Percentiles rank a stretch among this genome's conserved stretches.
phyloP scores from a whole-genome alignment of 2,329 filamentous ascomycete genomes.

The Penicillium sp. region DNA sequence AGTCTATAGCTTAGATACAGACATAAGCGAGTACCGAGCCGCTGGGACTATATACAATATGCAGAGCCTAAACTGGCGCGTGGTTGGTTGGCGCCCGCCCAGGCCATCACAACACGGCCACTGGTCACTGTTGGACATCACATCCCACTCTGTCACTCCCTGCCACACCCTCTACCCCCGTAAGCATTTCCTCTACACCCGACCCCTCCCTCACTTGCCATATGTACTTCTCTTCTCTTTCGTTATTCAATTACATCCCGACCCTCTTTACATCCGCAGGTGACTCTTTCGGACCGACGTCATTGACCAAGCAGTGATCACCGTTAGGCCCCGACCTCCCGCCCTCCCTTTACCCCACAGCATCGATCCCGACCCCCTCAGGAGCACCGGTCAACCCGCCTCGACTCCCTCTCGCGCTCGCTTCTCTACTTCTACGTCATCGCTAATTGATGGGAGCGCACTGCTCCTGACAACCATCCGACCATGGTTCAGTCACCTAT shows the following conservation, averaged over 20 bases:
- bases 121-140: constrained; percentile 17
- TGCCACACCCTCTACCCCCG: constrained; percentile 12
- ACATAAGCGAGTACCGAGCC: background rate
- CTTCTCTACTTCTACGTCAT: constrained; percentile 8
- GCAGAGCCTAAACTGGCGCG: background rate
- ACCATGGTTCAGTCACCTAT: constrained; percentile 85
- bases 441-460: constrained; percentile 40
- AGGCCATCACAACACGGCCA: constrained; percentile 9
- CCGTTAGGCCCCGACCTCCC: constrained; percentile 26
- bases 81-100: constrained; percentile 19
- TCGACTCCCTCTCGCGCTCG: constrained; percentile 16
- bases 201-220: background rate
- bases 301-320: constrained; percentile 21
- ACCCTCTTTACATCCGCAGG: background rate
- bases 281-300: constrained; percentile 17
- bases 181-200: constrained; percentile 4
- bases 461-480: constrained; percentile 38
- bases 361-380: constrained; percentile 26
- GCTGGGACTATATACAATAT: constrained; percentile 2
- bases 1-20: background rate
- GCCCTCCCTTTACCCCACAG: constrained; percentile 29
- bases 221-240: constrained; percentile 2
- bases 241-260: constrained; percentile 3
- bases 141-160: constrained; percentile 28
- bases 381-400: constrained; percentile 14